phyloP scores from a whole-genome alignment of 2,329 filamentous ascomycete species.

The Penicillium brasilianum region DNA sequence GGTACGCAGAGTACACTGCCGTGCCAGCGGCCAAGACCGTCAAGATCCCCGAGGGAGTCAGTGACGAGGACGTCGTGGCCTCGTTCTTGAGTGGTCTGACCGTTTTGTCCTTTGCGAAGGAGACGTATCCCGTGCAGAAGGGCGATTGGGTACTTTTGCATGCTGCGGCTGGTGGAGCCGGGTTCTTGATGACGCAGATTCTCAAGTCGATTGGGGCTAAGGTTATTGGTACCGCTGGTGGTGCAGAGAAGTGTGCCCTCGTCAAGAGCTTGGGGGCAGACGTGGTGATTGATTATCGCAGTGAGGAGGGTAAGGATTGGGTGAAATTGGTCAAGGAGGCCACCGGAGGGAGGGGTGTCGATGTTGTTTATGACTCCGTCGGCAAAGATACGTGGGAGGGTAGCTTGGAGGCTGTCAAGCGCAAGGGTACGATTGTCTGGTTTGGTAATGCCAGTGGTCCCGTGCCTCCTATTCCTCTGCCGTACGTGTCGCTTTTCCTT shows the following conservation, averaged over 20 bases:
- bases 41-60: slow-evolving; percentile 67
- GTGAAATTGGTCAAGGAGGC: slow-evolving; percentile 85
- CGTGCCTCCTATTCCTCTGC: slow-evolving; percentile 70
- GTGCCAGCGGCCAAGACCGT: slow-evolving; percentile 60
- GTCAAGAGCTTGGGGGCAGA: slow-evolving; percentile 71
- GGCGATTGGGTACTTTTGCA: slow-evolving; percentile 85
- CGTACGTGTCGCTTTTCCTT: slow-evolving; percentile 54
- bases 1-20: slow-evolving; percentile 66
- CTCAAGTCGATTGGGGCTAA: slow-evolving; percentile 73
- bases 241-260: slow-evolving; percentile 71
- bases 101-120: slow-evolving; percentile 76
- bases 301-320: slow-evolving; percentile 79
- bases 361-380: slow-evolving; percentile 83
- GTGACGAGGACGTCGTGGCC: slow-evolving; percentile 68
- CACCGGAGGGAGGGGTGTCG: slow-evolving; percentile 73
- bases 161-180: slow-evolving; percentile 83
- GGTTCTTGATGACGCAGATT: slow-evolving; percentile 75
- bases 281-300: slow-evolving; percentile 76
- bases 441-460: slow-evolving; percentile 84
- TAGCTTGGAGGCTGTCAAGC: slow-evolving; percentile 72
- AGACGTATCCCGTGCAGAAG: slow-evolving; percentile 71
- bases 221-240: slow-evolving; percentile 79
- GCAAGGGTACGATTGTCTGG: slow-evolving; percentile 77
- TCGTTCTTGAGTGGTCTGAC: slow-evolving; percentile 81
- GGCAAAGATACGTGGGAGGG: slow-evolving; percentile 84